A percentile compares a stretch with the other conserved stretches of the same genome.
Evolutionary conservation across 768 basidiomycete genomes (phyloP).

Genomic region (Amanita exitialis): DNA sequence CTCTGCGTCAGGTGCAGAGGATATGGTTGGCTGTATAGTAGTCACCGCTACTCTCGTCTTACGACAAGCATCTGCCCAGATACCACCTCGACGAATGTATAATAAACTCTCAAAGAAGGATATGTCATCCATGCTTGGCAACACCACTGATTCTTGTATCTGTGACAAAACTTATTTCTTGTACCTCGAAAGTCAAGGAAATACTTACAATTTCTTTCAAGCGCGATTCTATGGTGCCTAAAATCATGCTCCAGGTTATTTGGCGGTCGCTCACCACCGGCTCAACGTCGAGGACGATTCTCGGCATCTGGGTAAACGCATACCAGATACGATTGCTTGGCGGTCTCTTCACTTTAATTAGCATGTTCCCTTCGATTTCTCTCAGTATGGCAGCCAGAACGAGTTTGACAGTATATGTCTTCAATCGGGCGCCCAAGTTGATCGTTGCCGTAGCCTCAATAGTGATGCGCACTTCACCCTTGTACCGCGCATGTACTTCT

Average conservation of each 20-base stretch:
- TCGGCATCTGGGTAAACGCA: conserved; percentile 83
- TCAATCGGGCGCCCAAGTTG: conserved; percentile 74
- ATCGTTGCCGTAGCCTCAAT: conserved; percentile 86
- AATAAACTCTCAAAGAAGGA: conserved; percentile 79
- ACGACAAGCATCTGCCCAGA: conserved; percentile 73
- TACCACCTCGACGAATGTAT: conserved; percentile 71
- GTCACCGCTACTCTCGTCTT: conserved; percentile 13
- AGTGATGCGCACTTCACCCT: conserved; percentile 84
- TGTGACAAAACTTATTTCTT: conserved; percentile 20
- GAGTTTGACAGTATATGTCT: conserved; percentile 83
- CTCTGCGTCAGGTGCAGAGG: not conserved
- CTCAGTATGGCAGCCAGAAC: conserved; percentile 83
- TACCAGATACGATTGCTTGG: conserved; percentile 96
- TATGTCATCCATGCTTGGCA: conserved; percentile 98
- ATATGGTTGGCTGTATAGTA: not conserved
- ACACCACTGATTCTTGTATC: conserved; percentile 90
- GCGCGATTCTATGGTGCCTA: conserved; percentile 81
- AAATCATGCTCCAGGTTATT: conserved; percentile 89
- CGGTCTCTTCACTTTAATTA: conserved; percentile 87
- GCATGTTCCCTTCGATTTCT: conserved; percentile 84
- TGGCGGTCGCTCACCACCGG: conserved; percentile 93
- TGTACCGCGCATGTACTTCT: conserved; percentile 77
- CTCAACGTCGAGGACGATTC: conserved; percentile 82
- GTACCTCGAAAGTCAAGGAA: not conserved
- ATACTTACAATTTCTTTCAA: conserved; percentile 75